Conservation (phyloP, 2,329 filamentous ascomycete species). For the Pseudogymnoascus sp. region DNA sequence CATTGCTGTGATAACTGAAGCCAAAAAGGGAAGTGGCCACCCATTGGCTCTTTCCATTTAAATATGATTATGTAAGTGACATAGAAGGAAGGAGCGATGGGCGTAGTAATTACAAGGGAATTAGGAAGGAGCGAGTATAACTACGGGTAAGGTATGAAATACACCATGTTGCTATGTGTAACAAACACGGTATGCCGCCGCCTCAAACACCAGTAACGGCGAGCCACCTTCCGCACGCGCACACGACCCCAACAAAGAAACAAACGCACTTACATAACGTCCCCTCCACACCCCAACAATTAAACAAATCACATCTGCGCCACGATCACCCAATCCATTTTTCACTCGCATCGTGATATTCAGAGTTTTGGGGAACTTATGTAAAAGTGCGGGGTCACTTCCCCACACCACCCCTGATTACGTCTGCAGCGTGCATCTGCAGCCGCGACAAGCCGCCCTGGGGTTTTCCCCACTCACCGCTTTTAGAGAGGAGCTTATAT, state of each 20-base stretch:
- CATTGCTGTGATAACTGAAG: background rate
- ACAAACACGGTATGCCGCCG: background rate
- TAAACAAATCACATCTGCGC: background rate
- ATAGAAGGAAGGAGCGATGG: background rate
- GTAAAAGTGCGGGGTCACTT: background rate
- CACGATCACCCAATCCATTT: background rate
- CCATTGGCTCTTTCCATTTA: background rate
- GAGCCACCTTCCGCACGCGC: background rate
- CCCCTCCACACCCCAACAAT: background rate
- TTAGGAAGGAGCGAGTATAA: background rate
- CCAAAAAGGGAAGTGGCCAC: background rate
- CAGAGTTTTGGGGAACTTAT: background rate
- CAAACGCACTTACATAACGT: background rate
- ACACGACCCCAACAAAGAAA: background rate
- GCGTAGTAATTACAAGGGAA: background rate
- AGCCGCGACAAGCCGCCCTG: background rate
- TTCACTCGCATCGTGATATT: background rate
- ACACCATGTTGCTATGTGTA: background rate
- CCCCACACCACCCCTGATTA: background rate
- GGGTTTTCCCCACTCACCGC: background rate
- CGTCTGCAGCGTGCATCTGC: background rate
- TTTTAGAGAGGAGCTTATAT: background rate
- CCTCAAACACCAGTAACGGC: background rate
- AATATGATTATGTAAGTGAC: background rate
- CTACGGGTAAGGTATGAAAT: background rate